Base-by-base conservation (phyloP, 352 stramenopile species). In the Phytophthora podocarpi region DNA sequence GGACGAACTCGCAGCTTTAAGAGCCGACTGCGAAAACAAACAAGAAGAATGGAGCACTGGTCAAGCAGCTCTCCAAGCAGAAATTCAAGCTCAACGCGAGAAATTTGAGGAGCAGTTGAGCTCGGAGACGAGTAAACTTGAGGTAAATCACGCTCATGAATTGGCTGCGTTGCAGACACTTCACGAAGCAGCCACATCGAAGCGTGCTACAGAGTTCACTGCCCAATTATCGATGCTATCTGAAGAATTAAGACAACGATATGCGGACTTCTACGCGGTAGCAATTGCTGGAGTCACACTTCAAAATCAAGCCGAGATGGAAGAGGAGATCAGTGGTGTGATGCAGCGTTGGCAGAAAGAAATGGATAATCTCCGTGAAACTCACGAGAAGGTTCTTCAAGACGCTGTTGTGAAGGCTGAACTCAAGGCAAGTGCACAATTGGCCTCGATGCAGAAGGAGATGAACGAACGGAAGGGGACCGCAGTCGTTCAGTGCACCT, bases 401-500 rank as follows among this genome's bases (percentile, higher is more conserved):
- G 62, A 66, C 2, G 57, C 69, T 0, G 37, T 86, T 12, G 59
- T 60, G 3, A 53, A 70, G 11, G 46, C 67, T 1, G 78, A 89
- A 27, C n/a, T 36, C 1, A 78, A 75, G 36, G 72, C 69, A 0
- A 69, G 78, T 32, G 12, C 50, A 2, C 64, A 82, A 26, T 23
- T 90, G 2, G 67, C 70, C 2, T 45, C 47, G 0, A 42, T 88
- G n/a, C 76, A 90, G 35, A 78, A 85, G 30, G 82, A 90, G 11
- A 76, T 89, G 67, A 87, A 75, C 23, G 76, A 90, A 7, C 67
- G 78, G 1, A 90, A 89, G 52, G 76, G 70, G 0, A 63, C 72
- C 12, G 78, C 82, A 1, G 52, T 91, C 0, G 59, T 91, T n/a
- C 74, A 91, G 28, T 85, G 71, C 13, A 90, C 82, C 0, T 72